Base-by-base conservation (phyloP, 495 filamentous ascomycete species). In the Penicillium waksmanii region DNA sequence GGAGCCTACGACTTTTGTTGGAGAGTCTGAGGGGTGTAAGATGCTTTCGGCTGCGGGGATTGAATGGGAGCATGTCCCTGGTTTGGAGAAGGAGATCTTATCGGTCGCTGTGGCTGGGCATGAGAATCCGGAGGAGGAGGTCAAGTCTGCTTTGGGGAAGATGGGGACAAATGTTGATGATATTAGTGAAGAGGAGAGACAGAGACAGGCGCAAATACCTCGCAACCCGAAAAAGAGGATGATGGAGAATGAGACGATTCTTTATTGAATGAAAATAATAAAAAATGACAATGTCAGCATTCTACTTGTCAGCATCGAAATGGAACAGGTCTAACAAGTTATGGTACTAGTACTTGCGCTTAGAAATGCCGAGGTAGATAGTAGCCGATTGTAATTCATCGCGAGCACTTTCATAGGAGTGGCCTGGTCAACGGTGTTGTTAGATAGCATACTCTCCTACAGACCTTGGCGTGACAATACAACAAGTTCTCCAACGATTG, bases 1-100 rank as follows among this genome's bases (percentile, higher is more conserved):
- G 69, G 95, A 98, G 78, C 95, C 95, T 0, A 87, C 86, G 57
- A 96, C 82, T 27, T 98, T 98, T 74, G 90, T 98, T 25, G 85
- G 84, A 23, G 82, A 84, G 51, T 97, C 96, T 58, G 83, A 85
- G 63, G 92, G 92, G 36, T 86, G 86, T 72, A 72, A 66, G 66
- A 87, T 82, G 68, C 77, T 98, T 56, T 81, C 85, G 57, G 81
- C 82, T n/a, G 86, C 84, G 5, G 91, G 92, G n/a, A 84, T 98
- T 42, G 71, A 83, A 36, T 89, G 90, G 62, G 74, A 89, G 21
- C 80, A 87, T 66, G 82, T 98, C 15, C 54, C 74, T 21, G 95
- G 95, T 1, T 73, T 96, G 25, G 93, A 97, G 68, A 79, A 83
- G 57, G 88, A 95, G 64, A 97, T 97, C 61, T 60, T 97, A 53